Evolutionary conservation across 345 rosid genomes (phyloP).

Genomic region (Gossypium turneri): DNA sequence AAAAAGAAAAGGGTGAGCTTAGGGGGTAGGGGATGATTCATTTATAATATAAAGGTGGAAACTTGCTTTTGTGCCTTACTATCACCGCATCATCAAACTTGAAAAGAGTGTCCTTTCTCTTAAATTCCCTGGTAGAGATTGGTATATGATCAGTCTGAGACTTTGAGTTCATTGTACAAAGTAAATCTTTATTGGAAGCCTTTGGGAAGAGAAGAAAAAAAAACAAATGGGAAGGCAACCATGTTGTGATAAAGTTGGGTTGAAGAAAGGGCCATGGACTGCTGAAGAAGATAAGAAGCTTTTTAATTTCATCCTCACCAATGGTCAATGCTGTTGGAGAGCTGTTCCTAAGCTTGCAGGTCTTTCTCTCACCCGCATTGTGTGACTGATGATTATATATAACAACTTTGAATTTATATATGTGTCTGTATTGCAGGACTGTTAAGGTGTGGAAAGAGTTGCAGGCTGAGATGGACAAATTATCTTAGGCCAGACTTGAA

Average conservation of each 20-base stretch:
- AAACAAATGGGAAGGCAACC: constrained; percentile 81
- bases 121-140: neutral
- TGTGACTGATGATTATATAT: too few species aligned
- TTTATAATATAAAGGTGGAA: neutral
- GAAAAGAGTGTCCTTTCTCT: neutral
- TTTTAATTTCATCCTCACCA: constrained; percentile 71
- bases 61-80: neutral
- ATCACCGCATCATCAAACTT: neutral
- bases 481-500: constrained; percentile 90
- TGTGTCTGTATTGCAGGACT: constrained; percentile 46
- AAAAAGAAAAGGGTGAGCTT: neutral
- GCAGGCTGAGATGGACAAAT: constrained; percentile 92
- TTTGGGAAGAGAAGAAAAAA: neutral
- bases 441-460: constrained; percentile 91
- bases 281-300: constrained; percentile 93
- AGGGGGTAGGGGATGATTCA: neutral
- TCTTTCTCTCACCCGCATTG: constrained; percentile 1
- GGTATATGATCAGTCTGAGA: neutral
- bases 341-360: constrained; percentile 94
- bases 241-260: constrained; percentile 90
- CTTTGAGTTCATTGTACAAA: neutral
- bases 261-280: constrained; percentile 98
- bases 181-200: too few species aligned
- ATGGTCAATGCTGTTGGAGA: constrained; percentile 99
- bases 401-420: too few species aligned